phyloP scores from a whole-genome alignment of 2,329 filamentous ascomycete species.

The Aureobasidium sp. region DNA sequence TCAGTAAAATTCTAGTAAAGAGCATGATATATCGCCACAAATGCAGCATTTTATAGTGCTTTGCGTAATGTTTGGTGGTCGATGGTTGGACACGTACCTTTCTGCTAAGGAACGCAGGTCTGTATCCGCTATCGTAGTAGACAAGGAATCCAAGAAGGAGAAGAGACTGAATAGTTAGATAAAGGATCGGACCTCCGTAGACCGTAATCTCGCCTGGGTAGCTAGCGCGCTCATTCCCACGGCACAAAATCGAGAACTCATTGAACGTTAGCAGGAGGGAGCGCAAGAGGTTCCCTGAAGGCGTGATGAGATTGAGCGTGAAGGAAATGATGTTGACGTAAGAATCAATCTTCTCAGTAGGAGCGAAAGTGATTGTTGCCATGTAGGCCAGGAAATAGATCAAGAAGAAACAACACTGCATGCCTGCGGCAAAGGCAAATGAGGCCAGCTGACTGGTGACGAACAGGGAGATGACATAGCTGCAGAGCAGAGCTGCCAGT shows the following conservation, averaged over 20 bases:
- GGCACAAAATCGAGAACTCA: conserved; percentile 73
- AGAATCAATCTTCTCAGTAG: conserved; percentile 60
- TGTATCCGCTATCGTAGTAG: conserved; percentile 69
- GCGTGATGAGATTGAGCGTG: conserved; percentile 64
- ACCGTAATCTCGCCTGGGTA: conserved; percentile 65
- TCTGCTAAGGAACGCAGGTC: conserved; percentile 51
- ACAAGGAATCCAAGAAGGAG: conserved; percentile 66
- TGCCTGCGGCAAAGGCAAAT: conserved; percentile 74
- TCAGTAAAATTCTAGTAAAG: neutral
- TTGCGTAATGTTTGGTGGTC: neutral
- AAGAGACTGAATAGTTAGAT: conserved; percentile 67
- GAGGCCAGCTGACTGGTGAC: conserved; percentile 72
- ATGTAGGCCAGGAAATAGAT: conserved; percentile 42
- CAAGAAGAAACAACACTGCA: conserved; percentile 54
- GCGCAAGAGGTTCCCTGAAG: conserved; percentile 67
- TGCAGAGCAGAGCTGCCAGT: conserved; percentile 65
- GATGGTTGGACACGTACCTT: conserved; percentile 17
- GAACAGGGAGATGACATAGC: conserved; percentile 77
- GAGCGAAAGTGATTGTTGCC: conserved; percentile 54
- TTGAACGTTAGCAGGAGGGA: conserved; percentile 74
- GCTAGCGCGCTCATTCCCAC: conserved; percentile 53
- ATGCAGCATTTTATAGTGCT: neutral
- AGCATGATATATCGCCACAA: neutral
- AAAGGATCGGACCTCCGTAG: conserved; percentile 80
- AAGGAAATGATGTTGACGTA: conserved; percentile 67